Percentiles rank a stretch among this genome's conserved stretches.
Conservation (phyloP, 345 rosid species). For the Hirschfeldia incana region DNA sequence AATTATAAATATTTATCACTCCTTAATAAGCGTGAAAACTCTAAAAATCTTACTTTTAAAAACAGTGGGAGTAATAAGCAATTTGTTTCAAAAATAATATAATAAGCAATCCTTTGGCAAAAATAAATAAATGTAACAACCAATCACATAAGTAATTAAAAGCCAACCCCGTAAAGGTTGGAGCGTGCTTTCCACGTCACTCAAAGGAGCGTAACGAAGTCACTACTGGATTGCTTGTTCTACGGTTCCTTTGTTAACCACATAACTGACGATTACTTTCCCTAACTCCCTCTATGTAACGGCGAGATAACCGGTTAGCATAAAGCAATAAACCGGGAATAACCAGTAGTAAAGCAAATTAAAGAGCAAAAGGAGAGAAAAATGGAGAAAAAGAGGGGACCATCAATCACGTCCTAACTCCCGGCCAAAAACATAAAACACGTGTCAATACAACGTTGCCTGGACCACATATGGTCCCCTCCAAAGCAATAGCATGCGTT, state of each 20-base stretch:
- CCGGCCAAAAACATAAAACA: slow-evolving; percentile 45
- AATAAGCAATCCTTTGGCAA: neutral
- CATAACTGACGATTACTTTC: neutral
- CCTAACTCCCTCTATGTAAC: neutral
- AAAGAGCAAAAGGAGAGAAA: neutral
- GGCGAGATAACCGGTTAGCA: slow-evolving; percentile 13
- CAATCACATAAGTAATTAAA: neutral
- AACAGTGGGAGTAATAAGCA: too few relatives aligned
- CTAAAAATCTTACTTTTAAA: too few relatives aligned
- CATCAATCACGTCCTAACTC: slow-evolving; percentile 51
- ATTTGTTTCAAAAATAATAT: too few relatives aligned
- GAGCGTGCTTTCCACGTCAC: slow-evolving; percentile 70
- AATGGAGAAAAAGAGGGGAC: slow-evolving; percentile 40
- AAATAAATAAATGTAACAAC: neutral
- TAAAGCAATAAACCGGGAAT: slow-evolving; percentile 21
- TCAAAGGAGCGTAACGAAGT: slow-evolving; percentile 28
- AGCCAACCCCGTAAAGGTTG: slow-evolving; percentile 40
- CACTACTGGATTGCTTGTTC: neutral
- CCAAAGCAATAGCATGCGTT: slow-evolving; percentile 47
- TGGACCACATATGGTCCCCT: slow-evolving; percentile 70
- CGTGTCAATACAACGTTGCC: slow-evolving; percentile 38
- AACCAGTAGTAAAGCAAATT: slow-evolving; percentile 19
- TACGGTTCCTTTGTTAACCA: slow-evolving; percentile 6
- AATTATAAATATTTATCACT: too few relatives aligned
- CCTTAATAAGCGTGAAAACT: too few relatives aligned